Percentiles rank a stretch among this genome's conserved stretches.
These are phyloP conservation scores for Sphagnum fallax DNA, from an alignment of 228 moss, liverwort and hornwort species.

Conservation along the genomic window DNA sequence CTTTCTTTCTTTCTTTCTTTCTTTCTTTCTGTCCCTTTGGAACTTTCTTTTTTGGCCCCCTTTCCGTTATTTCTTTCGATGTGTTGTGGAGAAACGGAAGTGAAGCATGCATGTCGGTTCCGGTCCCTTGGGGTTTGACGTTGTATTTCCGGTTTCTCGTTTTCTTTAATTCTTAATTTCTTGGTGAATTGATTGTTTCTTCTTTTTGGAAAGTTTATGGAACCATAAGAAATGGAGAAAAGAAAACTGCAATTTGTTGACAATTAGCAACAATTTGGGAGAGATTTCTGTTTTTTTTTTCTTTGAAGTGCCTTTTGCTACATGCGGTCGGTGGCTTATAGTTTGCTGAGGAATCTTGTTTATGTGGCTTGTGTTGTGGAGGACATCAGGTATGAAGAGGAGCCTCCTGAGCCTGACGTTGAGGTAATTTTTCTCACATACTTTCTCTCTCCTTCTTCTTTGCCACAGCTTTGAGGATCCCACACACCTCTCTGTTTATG, in stretches of 20 bases:
- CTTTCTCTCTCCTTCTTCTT: background rate
- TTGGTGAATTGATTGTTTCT: background rate
- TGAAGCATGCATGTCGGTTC: too few species aligned
- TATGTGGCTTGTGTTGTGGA: too few species aligned
- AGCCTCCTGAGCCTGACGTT: conserved; percentile 81
- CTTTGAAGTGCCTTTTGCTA: too few species aligned
- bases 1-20: background rate
- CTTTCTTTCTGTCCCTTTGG: background rate
- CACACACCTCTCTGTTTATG: too few species aligned
- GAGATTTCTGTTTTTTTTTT: too few species aligned
- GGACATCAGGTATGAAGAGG: conserved; percentile 65
- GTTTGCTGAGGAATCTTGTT: too few species aligned
- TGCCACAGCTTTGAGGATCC: background rate
- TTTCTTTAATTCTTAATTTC: background rate
- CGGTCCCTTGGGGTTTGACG: too few species aligned
- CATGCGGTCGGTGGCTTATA: too few species aligned
- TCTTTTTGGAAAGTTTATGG: background rate
- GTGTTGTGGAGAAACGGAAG: background rate
- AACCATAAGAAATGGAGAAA: too few species aligned
- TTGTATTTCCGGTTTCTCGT: too few species aligned
- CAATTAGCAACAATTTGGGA: too few species aligned
- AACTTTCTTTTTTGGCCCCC: background rate
- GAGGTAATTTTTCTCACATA: conserved; percentile 39
- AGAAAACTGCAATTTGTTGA: too few species aligned
- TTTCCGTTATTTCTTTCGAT: background rate